These are phyloP conservation scores for Pisolithus tinctorius DNA, from an alignment of 768 basidiomycete species.

Conservation along the genomic window DNA sequence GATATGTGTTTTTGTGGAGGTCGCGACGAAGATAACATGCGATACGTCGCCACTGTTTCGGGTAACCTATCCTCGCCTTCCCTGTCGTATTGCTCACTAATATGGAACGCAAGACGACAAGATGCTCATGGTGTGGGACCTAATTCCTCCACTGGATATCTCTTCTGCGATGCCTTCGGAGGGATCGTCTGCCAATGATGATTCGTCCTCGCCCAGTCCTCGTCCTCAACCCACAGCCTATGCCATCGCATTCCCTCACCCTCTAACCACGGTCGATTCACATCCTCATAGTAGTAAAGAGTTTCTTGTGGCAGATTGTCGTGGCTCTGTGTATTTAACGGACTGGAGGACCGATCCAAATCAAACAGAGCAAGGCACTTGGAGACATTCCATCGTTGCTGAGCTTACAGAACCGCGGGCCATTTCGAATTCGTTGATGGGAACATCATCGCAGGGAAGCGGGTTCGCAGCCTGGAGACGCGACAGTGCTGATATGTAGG, in stretches of 20 bases:
- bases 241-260: slow-evolving; percentile 65
- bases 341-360: slow-evolving; percentile 77
- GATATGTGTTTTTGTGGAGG: slow-evolving; percentile 80
- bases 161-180: slow-evolving; percentile 31
- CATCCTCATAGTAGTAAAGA: slow-evolving; percentile 74
- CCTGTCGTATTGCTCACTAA: slow-evolving; percentile 3
- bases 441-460: slow-evolving; percentile 38
- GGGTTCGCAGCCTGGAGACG: slow-evolving; percentile 66
- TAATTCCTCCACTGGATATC: slow-evolving; percentile 50
- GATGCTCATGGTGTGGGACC: slow-evolving; percentile 83
- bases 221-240: slow-evolving; percentile 73
- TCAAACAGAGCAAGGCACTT: slow-evolving; percentile 40
- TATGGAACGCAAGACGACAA: slow-evolving; percentile 52
- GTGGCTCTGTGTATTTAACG: slow-evolving; percentile 68
- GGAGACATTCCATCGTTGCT: slow-evolving; percentile 57
- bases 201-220: slow-evolving; percentile 26
- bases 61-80: slow-evolving; percentile 33
- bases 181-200: slow-evolving; percentile 20
- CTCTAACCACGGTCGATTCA: slow-evolving; percentile 60
- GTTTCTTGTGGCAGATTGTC: slow-evolving; percentile 69
- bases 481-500: slow-evolving; percentile 68
- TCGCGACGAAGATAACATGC: slow-evolving; percentile 54
- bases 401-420: slow-evolving; percentile 70
- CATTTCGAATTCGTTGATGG: slow-evolving; percentile 46
- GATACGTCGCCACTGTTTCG: slow-evolving; percentile 78